A percentile compares a stretch with the other conserved stretches of the same genome.
These are phyloP conservation scores for Artomyces pyxidatus DNA, from an alignment of 768 basidiomycete genomes.

Conservation along the genomic window DNA sequence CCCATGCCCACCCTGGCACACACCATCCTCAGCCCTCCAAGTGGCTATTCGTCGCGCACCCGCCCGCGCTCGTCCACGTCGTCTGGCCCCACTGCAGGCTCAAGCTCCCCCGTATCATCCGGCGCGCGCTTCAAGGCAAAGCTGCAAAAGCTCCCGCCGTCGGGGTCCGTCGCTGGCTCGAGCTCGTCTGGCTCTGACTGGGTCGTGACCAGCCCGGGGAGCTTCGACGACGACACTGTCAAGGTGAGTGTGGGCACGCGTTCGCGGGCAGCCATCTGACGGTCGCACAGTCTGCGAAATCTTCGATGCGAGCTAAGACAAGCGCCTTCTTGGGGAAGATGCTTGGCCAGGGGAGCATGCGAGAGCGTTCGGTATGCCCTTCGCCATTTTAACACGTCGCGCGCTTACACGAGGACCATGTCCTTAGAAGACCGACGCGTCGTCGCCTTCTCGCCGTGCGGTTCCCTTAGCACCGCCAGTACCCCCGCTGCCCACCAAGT, in stretches of 20 bases:
- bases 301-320: constrained; percentile 71
- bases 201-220: constrained; percentile 39
- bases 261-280: constrained; percentile 12
- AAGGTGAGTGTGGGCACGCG: constrained; percentile 37
- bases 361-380: constrained; percentile 57
- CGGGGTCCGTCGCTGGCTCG: constrained; percentile 1
- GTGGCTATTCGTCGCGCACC: constrained; percentile 14
- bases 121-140: constrained; percentile 18
- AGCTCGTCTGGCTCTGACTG: constrained; percentile 35
- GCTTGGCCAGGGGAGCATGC: constrained; percentile 54
- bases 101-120: constrained; percentile 28
- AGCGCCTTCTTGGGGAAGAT: constrained; percentile 76
- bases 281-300: constrained; percentile 37
- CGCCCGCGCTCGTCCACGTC: constrained; percentile 39
- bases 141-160: constrained; percentile 2
- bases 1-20: constrained; percentile 25
- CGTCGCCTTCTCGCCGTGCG: constrained; percentile 7
- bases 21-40: constrained; percentile 5
- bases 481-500: constrained; percentile 3
- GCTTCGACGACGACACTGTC: constrained; percentile 26
- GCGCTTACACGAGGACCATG: constrained; percentile 5
- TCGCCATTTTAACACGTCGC: constrained; percentile 18
- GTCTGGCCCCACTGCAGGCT: constrained; percentile 22
- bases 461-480: constrained; percentile 19
- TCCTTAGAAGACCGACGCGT: constrained; percentile 25